These are phyloP conservation scores for Chaetomium globosum DNA, from an alignment of 2,329 filamentous ascomycete genomes.

Conservation along the genomic window DNA sequence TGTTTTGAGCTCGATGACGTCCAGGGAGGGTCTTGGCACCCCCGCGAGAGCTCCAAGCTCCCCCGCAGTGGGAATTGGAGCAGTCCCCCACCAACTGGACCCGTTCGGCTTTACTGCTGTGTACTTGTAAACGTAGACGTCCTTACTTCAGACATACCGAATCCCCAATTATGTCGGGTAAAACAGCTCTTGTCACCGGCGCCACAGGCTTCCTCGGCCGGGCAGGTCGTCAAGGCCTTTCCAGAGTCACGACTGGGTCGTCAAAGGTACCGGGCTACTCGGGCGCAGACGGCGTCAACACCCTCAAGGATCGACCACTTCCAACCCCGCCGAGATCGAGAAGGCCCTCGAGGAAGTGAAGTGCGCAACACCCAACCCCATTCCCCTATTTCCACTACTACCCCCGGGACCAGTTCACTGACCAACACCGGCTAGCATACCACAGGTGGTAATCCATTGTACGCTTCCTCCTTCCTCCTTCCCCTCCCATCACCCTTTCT, in stretches of 20 bases:
- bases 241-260: slow-evolving; percentile 63
- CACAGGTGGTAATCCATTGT: slow-evolving; percentile 79
- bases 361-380: slow-evolving; percentile 45
- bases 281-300: slow-evolving; percentile 68
- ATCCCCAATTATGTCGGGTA: slow-evolving; percentile 30
- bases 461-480: slow-evolving; percentile 39
- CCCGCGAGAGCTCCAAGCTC: slow-evolving; percentile 18
- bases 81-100: neutral
- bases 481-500: neutral
- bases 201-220: slow-evolving; percentile 83
- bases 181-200: slow-evolving; percentile 75
- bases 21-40: slow-evolving; percentile 9
- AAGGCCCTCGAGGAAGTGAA: slow-evolving; percentile 56
- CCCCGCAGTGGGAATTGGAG: slow-evolving; percentile 19
- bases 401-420: neutral
- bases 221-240: slow-evolving; percentile 78
- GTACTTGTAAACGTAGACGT: neutral
- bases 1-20: slow-evolving; percentile 14
- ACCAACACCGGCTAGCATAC: slow-evolving; percentile 23
- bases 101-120: neutral
- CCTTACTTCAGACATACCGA: neutral
- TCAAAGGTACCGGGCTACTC: slow-evolving; percentile 75
- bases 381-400: neutral
- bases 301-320: slow-evolving; percentile 64
- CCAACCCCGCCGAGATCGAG: slow-evolving; percentile 51